Conservation (phyloP, 2,329 filamentous ascomycete species). For the Plenodomus lindquistii region DNA sequence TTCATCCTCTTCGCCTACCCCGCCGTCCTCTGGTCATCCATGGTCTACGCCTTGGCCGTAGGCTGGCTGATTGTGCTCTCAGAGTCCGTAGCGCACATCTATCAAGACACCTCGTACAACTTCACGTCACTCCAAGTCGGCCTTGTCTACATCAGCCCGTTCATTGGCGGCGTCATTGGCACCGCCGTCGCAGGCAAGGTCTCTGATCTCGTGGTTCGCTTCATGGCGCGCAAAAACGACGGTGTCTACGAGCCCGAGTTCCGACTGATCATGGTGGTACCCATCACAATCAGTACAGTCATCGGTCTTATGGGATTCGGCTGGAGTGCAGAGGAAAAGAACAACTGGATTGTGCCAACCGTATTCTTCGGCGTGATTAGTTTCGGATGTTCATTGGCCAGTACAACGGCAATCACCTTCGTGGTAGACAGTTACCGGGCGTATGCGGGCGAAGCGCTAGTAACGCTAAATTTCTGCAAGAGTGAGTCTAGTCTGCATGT, state of each 20-base stretch:
- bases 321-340: slow-evolving; percentile 78
- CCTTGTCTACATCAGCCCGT: slow-evolving; percentile 86
- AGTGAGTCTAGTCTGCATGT: slow-evolving; percentile 52
- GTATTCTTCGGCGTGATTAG: slow-evolving; percentile 90
- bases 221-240: slow-evolving; percentile 83
- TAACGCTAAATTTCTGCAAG: slow-evolving; percentile 93
- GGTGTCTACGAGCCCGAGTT: slow-evolving; percentile 96
- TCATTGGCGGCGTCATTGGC: slow-evolving; percentile 73
- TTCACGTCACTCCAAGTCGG: slow-evolving; percentile 82
- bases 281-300: slow-evolving; percentile 75
- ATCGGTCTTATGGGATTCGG: slow-evolving; percentile 93
- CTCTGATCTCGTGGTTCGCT: slow-evolving; percentile 81
- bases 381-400: slow-evolving; percentile 88
- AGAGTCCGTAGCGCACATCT: slow-evolving; percentile 82
- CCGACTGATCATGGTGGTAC: slow-evolving; percentile 65
- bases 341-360: slow-evolving; percentile 90
- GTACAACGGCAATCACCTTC: slow-evolving; percentile 91
- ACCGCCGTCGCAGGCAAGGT: slow-evolving; percentile 88
- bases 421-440: slow-evolving; percentile 91
- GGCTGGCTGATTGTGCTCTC: slow-evolving; percentile 96
- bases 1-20: slow-evolving; percentile 89
- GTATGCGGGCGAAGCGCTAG: slow-evolving; percentile 90
- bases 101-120: slow-evolving; percentile 72
- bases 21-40: slow-evolving; percentile 82
- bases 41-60: slow-evolving; percentile 84